Percentiles rank a stretch among this genome's conserved stretches.
Evolutionary conservation across 2,329 filamentous ascomycete genomes (phyloP).

Genomic region (Fusarium praegraminearum): DNA sequence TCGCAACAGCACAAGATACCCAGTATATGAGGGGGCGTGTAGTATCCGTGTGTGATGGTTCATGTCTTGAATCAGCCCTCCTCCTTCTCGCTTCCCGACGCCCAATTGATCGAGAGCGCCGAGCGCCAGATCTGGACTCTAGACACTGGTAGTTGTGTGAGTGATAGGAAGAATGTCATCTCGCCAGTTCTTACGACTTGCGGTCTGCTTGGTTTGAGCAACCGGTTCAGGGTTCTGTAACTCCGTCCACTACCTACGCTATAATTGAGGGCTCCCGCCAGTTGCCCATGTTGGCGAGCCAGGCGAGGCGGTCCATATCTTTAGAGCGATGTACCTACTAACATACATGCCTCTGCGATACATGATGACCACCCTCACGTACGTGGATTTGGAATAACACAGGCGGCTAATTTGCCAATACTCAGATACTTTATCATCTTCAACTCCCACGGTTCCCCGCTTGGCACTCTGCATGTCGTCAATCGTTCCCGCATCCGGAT

Average conservation of each 20-base stretch:
- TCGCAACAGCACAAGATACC: constrained; percentile 20
- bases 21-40: constrained; percentile 39
- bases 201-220: constrained; percentile 10
- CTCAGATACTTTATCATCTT: constrained; percentile 8
- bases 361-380: background rate
- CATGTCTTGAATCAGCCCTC: constrained; percentile 45
- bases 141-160: constrained; percentile 5
- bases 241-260: constrained; percentile 17
- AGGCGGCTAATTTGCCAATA: constrained; percentile 2
- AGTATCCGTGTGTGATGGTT: constrained; percentile 40
- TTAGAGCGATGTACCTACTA: background rate
- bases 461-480: constrained; percentile 45
- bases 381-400: constrained; percentile 16
- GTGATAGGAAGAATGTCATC: constrained; percentile 5
- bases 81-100: constrained; percentile 42
- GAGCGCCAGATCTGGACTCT: constrained; percentile 24
- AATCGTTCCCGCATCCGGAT: constrained; percentile 47
- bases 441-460: constrained; percentile 28
- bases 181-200: constrained; percentile 25
- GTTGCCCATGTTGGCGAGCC: background rate
- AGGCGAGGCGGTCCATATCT: constrained; percentile 15
- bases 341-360: constrained; percentile 14
- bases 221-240: background rate
- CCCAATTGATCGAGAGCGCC: constrained; percentile 39
- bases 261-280: background rate